Evolutionary conservation across 2,329 filamentous ascomycete species (phyloP).

Genomic region (Pestalotiopsis fici): DNA sequence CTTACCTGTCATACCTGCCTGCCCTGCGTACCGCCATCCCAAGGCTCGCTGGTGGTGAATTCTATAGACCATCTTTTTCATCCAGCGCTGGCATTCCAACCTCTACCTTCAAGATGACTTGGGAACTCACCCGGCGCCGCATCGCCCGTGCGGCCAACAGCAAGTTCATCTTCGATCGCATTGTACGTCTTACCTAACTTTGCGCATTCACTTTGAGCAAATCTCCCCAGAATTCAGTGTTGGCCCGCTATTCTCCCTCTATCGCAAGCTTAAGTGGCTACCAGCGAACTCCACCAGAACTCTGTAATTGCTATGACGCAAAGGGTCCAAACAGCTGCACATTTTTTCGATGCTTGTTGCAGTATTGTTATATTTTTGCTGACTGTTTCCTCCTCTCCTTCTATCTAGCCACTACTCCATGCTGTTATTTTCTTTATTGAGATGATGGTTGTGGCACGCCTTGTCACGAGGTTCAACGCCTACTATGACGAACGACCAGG

Average conservation of each 20-base stretch:
- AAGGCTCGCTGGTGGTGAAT: not conserved
- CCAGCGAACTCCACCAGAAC: not conserved
- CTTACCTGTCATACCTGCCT: not conserved
- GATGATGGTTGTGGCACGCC: slow-evolving; percentile 80
- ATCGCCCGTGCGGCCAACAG: slow-evolving; percentile 67
- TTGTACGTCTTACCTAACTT: slow-evolving; percentile 56
- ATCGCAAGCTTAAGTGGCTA: not conserved
- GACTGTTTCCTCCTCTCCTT: slow-evolving; percentile 10
- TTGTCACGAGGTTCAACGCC: slow-evolving; percentile 85
- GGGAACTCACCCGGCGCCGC: slow-evolving; percentile 61
- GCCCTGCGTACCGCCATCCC: not conserved
- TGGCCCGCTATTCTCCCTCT: not conserved
- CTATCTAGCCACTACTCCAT: slow-evolving; percentile 79
- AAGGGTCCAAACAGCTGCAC: not conserved
- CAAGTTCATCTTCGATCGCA: slow-evolving; percentile 72
- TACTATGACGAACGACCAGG: slow-evolving; percentile 91
- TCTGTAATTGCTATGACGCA: not conserved
- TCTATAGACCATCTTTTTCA: not conserved
- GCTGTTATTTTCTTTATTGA: slow-evolving; percentile 83
- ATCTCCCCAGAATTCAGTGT: not conserved
- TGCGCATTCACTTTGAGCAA: not conserved
- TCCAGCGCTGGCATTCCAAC: not conserved
- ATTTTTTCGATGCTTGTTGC: slow-evolving; percentile 17
- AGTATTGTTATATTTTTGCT: not conserved
- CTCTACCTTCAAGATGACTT: slow-evolving; percentile 46